These are phyloP conservation scores for Hymenoscyphus repandus DNA, from an alignment of 2,329 filamentous ascomycete genomes.

Conservation along the genomic window DNA sequence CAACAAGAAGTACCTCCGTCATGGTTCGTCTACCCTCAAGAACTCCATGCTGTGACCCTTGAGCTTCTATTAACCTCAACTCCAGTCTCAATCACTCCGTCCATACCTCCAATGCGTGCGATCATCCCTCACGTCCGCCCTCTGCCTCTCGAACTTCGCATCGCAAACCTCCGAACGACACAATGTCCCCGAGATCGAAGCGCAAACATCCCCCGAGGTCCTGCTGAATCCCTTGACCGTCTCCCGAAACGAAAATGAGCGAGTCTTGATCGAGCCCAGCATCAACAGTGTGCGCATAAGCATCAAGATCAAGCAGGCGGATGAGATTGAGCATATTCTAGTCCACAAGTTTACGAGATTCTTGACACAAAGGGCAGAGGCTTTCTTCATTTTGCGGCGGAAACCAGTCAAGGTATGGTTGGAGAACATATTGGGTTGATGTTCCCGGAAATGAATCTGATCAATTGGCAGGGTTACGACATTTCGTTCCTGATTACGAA, in stretches of 20 bases:
- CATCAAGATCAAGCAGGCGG: slow-evolving; percentile 99
- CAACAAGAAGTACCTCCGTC: slow-evolving; percentile 8
- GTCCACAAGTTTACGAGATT: slow-evolving; percentile 99
- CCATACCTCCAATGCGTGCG: slow-evolving; percentile 96
- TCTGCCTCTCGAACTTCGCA: slow-evolving; percentile 94
- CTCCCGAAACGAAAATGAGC: slow-evolving; percentile 94
- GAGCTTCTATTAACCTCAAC: not conserved
- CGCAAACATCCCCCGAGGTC: slow-evolving; percentile 86
- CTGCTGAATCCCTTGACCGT: slow-evolving; percentile 86
- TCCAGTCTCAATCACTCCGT: slow-evolving; percentile 90
- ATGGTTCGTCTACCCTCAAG: slow-evolving; percentile 16
- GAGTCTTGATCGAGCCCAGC: slow-evolving; percentile 90
- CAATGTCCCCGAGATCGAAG: slow-evolving; percentile 97
- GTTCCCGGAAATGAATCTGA: slow-evolving; percentile 13
- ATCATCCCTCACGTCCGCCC: slow-evolving; percentile 86
- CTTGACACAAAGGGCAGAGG: slow-evolving; percentile 90
- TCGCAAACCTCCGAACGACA: slow-evolving; percentile 95
- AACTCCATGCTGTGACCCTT: not conserved
- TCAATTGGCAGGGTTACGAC: slow-evolving; percentile 71
- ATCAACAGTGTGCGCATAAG: slow-evolving; percentile 96
- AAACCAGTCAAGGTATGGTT: slow-evolving; percentile 83
- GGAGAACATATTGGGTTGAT: not conserved
- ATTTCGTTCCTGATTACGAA: slow-evolving; percentile 99
- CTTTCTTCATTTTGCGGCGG: slow-evolving; percentile 91
- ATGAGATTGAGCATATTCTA: slow-evolving; percentile 96